phyloP scores from a whole-genome alignment of 2,329 filamentous ascomycete genomes.

The Arachnomyces sp. region DNA sequence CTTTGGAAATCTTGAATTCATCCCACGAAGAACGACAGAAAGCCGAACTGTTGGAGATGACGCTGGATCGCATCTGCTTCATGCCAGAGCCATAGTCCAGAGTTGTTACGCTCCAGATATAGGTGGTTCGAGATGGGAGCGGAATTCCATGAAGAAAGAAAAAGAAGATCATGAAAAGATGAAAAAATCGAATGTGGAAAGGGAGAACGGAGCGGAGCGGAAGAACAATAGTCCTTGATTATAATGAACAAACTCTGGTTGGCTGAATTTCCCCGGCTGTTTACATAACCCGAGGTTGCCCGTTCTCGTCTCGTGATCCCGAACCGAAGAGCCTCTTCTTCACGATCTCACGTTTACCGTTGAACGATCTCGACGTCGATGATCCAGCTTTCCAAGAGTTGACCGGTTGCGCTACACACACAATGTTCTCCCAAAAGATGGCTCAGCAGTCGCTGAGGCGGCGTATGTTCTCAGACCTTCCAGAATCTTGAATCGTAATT shows the following conservation, averaged over 20 bases:
- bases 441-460: slow-evolving; percentile 42
- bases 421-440: slow-evolving; percentile 42
- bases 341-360: slow-evolving; percentile 16
- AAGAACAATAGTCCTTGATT: slow-evolving; percentile 30
- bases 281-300: slow-evolving; percentile 39
- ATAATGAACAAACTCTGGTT: slow-evolving; percentile 30
- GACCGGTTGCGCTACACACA: slow-evolving; percentile 14
- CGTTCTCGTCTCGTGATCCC: slow-evolving; percentile 26
- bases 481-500: not conserved
- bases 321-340: slow-evolving; percentile 19
- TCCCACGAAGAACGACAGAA: slow-evolving; percentile 37
- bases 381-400: slow-evolving; percentile 6
- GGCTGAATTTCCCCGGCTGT: slow-evolving; percentile 13
- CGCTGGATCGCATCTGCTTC: slow-evolving; percentile 31
- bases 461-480: slow-evolving; percentile 29
- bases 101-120: slow-evolving; percentile 1
- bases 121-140: slow-evolving; percentile 30
- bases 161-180: slow-evolving; percentile 19
- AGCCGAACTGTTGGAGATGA: slow-evolving; percentile 35
- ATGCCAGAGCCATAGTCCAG: slow-evolving; percentile 20
- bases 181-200: slow-evolving; percentile 6
- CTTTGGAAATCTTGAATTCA: slow-evolving; percentile 31
- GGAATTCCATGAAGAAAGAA: slow-evolving; percentile 29
- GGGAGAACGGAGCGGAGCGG: slow-evolving; percentile 15
- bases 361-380: slow-evolving; percentile 13